Conservation (phyloP, 2,329 filamentous ascomycete genomes). For the Monilinia vaccinii-corymbosi region DNA sequence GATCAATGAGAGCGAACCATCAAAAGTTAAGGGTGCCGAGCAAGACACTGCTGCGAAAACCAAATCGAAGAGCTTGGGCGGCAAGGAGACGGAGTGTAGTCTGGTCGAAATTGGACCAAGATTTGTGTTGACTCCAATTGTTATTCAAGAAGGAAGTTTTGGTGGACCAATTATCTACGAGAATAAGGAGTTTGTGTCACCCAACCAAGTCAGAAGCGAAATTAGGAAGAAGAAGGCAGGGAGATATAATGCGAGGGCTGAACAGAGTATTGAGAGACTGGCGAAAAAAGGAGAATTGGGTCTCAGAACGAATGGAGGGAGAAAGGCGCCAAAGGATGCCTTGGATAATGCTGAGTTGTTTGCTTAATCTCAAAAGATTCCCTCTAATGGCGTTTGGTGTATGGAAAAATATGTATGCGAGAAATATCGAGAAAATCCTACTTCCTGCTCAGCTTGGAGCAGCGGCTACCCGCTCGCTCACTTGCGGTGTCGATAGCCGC, state of each 20-base stretch:
- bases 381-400: constrained; percentile 10
- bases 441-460: not conserved
- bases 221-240: constrained; percentile 66
- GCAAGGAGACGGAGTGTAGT: constrained; percentile 64
- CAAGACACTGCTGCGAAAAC: constrained; percentile 32
- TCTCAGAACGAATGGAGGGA: constrained; percentile 56
- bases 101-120: constrained; percentile 90
- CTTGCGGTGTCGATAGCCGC: not conserved
- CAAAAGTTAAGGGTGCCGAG: constrained; percentile 33
- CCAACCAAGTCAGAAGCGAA: constrained; percentile 87
- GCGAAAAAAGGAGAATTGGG: constrained; percentile 71
- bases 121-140: constrained; percentile 86
- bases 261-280: constrained; percentile 62
- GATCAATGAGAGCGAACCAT: constrained; percentile 71
- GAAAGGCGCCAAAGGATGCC: constrained; percentile 53
- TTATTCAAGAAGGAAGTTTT: constrained; percentile 91
- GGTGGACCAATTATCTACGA: constrained; percentile 96
- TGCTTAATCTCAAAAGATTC: constrained; percentile 39
- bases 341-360: constrained; percentile 73
- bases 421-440: not conserved
- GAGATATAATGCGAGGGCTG: constrained; percentile 67
- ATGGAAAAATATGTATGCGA: constrained; percentile 3
- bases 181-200: constrained; percentile 94
- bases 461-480: not conserved
- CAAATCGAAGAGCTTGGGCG: constrained; percentile 32